phyloP scores from a whole-genome alignment of 208 protist species.

The Plasmodiophora brassicae region DNA sequence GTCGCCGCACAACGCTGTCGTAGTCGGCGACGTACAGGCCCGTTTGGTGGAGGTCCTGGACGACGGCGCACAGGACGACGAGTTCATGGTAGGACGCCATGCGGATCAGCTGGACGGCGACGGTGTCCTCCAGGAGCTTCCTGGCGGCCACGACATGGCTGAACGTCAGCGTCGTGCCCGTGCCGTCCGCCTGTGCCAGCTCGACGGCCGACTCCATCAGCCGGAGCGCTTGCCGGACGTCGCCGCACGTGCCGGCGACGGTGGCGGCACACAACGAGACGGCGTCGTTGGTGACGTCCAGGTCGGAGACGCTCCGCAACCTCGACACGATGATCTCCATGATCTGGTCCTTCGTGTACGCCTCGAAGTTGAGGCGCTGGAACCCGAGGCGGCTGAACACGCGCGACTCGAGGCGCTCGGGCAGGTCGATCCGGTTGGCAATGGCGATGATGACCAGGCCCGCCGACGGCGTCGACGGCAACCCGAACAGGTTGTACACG shows the following conservation, averaged over 20 bases:
- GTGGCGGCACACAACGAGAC: background rate
- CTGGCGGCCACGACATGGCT: background rate
- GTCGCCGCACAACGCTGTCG: background rate
- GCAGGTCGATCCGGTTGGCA: background rate
- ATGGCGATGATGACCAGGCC: background rate
- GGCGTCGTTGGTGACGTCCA: background rate
- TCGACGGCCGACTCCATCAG: background rate
- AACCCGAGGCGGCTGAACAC: background rate
- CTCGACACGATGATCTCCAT: background rate
- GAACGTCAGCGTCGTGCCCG: background rate
- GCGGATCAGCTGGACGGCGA: background rate
- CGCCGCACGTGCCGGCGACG: background rate
- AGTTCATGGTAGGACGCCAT: background rate
- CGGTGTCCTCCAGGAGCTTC: background rate
- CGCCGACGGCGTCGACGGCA: background rate
- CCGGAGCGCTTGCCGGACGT: background rate
- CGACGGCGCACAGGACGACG: background rate
- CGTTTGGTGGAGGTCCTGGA: background rate
- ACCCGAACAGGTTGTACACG: slow-evolving; percentile 17
- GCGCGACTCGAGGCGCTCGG: background rate
- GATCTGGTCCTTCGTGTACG: background rate
- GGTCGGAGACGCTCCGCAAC: background rate
- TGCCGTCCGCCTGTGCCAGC: background rate
- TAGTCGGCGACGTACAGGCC: background rate
- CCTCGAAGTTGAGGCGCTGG: slow-evolving; percentile 12